Evolutionary conservation across 768 basidiomycete genomes (phyloP).

Genomic region (Boletus reticuloceps): DNA sequence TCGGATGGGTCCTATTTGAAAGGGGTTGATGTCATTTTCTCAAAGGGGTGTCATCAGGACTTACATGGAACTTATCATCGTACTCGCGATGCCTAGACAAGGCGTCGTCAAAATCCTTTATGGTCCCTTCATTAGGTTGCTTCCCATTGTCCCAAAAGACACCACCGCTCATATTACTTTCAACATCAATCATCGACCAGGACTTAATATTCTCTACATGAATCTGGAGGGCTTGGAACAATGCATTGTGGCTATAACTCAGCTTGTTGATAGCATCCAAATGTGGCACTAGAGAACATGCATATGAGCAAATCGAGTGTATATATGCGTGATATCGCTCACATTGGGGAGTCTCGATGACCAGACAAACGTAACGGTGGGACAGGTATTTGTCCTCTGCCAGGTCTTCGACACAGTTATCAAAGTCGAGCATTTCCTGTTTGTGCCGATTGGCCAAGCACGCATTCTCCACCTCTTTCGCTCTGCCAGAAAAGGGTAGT

Average conservation of each 20-base stretch:
- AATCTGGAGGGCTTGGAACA: no score
- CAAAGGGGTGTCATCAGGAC: no score
- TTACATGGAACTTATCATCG: no score
- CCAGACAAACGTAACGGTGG: background rate
- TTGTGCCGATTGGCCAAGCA: background rate
- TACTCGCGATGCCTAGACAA: no score
- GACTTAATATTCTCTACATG: background rate
- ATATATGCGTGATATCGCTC: background rate
- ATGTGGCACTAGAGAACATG: no score
- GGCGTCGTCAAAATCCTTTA: no score
- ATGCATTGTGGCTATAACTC: background rate
- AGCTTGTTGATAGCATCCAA: no score
- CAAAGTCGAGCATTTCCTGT: no score
- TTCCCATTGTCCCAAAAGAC: background rate
- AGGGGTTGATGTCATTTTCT: no score
- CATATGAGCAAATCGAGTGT: background rate
- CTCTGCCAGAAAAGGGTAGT: no score
- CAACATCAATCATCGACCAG: background rate
- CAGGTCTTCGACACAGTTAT: background rate
- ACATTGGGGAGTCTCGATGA: background rate
- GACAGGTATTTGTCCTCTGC: background rate
- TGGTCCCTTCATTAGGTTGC: background rate
- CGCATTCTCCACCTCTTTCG: no score
- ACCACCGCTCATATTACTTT: background rate
- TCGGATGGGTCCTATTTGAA: no score